Percentiles rank a stretch among this genome's conserved stretches.
Conservation (phyloP, 2,329 filamentous ascomycete species). For the Calonectria crousiana region DNA sequence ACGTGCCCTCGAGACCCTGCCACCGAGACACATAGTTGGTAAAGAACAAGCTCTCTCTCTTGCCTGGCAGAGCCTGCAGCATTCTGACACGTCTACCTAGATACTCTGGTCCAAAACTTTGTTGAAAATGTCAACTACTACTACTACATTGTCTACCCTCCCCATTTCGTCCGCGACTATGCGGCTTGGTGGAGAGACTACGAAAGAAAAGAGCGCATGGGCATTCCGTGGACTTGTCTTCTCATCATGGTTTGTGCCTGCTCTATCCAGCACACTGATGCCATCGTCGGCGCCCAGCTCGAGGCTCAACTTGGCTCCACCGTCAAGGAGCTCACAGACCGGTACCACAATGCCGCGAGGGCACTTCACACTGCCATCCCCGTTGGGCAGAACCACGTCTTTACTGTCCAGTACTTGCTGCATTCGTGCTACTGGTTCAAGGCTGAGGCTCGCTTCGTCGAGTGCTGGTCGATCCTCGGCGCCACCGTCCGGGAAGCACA, state of each 20-base stretch:
- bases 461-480: conserved; percentile 53
- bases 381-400: conserved; percentile 47
- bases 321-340: conserved; percentile 45
- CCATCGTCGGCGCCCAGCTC: conserved; percentile 46
- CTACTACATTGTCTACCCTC: conserved; percentile 54
- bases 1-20: conserved; percentile 48
- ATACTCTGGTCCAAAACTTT: conserved; percentile 53
- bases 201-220: conserved; percentile 45
- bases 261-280: conserved; percentile 49
- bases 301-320: conserved; percentile 46
- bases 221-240: conserved; percentile 53
- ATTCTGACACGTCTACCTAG: conserved; percentile 31
- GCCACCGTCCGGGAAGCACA: conserved; percentile 52
- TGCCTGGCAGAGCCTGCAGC: neutral
- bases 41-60: conserved; percentile 16
- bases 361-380: conserved; percentile 50
- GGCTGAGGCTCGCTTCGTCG: conserved; percentile 51
- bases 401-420: conserved; percentile 51
- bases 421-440: conserved; percentile 55
- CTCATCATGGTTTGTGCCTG: conserved; percentile 55
- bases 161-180: conserved; percentile 51
- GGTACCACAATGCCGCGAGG: conserved; percentile 49
- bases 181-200: conserved; percentile 50
- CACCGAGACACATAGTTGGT: conserved; percentile 49
- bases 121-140: conserved; percentile 54